Conservation (phyloP, 2,329 filamentous ascomycete genomes). For the Exophiala aquamarina region DNA sequence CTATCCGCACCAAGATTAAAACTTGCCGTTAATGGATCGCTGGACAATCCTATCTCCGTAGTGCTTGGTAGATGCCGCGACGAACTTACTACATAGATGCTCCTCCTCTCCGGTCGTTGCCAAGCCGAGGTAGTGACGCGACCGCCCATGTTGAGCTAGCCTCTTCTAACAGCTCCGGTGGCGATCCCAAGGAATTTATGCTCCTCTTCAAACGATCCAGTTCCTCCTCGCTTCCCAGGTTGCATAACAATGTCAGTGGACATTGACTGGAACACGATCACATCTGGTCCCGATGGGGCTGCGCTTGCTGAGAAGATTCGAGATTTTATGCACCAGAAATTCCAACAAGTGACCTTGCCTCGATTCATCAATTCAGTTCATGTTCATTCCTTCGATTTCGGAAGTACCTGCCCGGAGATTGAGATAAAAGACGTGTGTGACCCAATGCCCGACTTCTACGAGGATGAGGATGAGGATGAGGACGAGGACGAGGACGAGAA, state of each 20-base stretch:
- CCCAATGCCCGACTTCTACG: conserved; percentile 94
- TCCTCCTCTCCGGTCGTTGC: no score
- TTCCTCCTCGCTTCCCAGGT: not conserved
- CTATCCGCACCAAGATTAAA: no score
- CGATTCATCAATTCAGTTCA: conserved; percentile 96
- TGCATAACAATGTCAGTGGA: conserved; percentile 80
- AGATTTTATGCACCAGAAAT: conserved; percentile 91
- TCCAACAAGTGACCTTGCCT: conserved; percentile 86
- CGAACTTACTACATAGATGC: no score
- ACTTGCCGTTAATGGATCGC: no score
- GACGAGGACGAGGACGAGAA: conserved; percentile 42
- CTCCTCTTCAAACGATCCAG: no score
- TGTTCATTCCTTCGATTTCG: conserved; percentile 92
- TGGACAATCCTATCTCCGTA: no score
- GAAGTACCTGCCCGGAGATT: conserved; percentile 75
- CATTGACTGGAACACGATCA: conserved; percentile 93
- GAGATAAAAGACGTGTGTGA: conserved; percentile 97
- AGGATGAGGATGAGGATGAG: conserved; percentile 64
- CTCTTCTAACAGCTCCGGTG: no score
- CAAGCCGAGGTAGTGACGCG: no score
- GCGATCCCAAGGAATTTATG: no score
- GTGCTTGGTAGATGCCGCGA: no score
- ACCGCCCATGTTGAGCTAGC: no score
- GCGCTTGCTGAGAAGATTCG: conserved; percentile 83
- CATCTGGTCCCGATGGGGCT: conserved; percentile 80